These are phyloP conservation scores for Juglanconis oblonga DNA, from an alignment of 2,329 filamentous ascomycete genomes.

Conservation along the genomic window DNA sequence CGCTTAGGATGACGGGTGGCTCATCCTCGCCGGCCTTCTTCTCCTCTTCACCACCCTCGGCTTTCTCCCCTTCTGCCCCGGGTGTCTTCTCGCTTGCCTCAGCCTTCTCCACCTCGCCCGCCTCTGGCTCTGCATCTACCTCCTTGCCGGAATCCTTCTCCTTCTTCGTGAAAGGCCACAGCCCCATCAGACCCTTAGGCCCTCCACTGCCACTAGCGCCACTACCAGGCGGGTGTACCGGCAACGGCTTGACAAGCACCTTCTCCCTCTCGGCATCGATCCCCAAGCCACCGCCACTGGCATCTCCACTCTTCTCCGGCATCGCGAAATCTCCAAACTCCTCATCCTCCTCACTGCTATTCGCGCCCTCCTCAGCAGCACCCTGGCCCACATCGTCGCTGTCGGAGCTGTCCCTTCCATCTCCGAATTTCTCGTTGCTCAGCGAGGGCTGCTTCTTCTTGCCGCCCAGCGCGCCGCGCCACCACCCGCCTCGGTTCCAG, in stretches of 20 bases:
- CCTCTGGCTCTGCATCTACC: constrained; percentile 27
- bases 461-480: constrained; percentile 30
- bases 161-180: constrained; percentile 55
- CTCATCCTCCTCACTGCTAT: constrained; percentile 55
- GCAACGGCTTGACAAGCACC: constrained; percentile 53
- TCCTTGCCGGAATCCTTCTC: constrained; percentile 27
- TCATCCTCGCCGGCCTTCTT: constrained; percentile 18
- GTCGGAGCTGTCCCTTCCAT: constrained; percentile 35
- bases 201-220: constrained; percentile 19
- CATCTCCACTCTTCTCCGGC: constrained; percentile 46
- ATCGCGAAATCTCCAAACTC: constrained; percentile 69
- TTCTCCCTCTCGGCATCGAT: constrained; percentile 33
- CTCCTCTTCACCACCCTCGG: constrained; percentile 25
- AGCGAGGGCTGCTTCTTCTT: constrained; percentile 20
- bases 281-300: constrained; percentile 4
- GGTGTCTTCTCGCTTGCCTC: constrained; percentile 25
- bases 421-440: constrained; percentile 29
- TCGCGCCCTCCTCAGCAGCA: constrained; percentile 45
- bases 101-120: constrained; percentile 28
- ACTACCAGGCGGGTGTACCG: constrained; percentile 49
- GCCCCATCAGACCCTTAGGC: constrained; percentile 43
- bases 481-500: constrained; percentile 36
- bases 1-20: constrained; percentile 27
- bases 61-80: constrained; percentile 33
- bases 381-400: constrained; percentile 43